phyloP scores from a whole-genome alignment of 768 basidiomycete genomes.

The Cystoderma amianthinum region DNA sequence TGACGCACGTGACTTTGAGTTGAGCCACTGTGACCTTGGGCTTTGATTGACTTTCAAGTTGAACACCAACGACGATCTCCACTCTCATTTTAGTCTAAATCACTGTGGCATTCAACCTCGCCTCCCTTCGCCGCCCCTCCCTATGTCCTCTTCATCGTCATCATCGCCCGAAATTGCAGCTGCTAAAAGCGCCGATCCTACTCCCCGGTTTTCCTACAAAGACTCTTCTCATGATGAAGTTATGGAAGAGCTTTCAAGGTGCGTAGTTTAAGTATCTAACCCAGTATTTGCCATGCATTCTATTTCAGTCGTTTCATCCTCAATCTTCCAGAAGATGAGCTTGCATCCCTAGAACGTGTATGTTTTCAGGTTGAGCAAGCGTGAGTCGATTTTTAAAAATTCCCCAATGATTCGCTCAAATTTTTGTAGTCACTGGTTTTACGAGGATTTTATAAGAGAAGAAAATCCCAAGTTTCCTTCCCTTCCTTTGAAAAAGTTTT shows the following conservation, averaged over 20 bases:
- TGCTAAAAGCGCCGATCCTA: conserved; percentile 28
- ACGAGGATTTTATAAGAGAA: conserved; percentile 97
- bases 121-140: conserved; percentile 10
- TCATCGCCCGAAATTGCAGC: conserved; percentile 70
- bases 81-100: too few species aligned
- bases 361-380: conserved; percentile 99
- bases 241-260: conserved; percentile 89
- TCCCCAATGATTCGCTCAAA: conserved; percentile 5
- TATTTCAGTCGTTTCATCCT: conserved; percentile 82
- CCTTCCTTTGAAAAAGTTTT: conserved; percentile 87
- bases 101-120: background rate
- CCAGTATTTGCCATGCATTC: background rate
- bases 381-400: conserved; percentile 40
- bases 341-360: conserved; percentile 84
- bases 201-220: conserved; percentile 50
- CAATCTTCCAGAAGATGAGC: conserved; percentile 91
- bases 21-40: too few species aligned
- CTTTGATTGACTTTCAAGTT: too few species aligned
- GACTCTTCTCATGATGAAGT: conserved; percentile 79
- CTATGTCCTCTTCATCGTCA: conserved; percentile 72
- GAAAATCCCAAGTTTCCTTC: conserved; percentile 84
- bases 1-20: too few species aligned
- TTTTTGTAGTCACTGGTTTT: conserved; percentile 89
- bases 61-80: too few species aligned
- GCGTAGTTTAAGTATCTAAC: too few species aligned